phyloP scores from a whole-genome alignment of 2,329 filamentous ascomycete species.

The Fusarium tjaetaba region DNA sequence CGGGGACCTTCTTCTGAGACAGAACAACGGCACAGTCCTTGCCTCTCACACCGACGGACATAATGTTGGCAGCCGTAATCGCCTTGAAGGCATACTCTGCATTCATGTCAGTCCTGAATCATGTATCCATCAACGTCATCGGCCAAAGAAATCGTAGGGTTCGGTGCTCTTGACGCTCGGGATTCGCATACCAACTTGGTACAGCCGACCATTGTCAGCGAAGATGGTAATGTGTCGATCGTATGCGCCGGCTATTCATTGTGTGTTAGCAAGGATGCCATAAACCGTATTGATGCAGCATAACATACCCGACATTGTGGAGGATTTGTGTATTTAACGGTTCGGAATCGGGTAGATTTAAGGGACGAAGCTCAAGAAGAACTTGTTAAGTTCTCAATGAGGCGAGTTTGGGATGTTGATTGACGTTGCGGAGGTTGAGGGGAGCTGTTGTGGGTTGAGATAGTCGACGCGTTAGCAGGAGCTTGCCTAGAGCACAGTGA shows the following conservation, averaged over 20 bases:
- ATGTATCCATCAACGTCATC: conserved; percentile 27
- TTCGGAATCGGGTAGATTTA: conserved; percentile 6
- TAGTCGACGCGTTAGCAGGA: conserved; percentile 57
- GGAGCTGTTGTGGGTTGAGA: conserved; percentile 42
- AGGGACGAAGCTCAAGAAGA: conserved; percentile 22
- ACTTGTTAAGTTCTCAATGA: conserved; percentile 13
- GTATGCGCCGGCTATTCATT: conserved; percentile 74
- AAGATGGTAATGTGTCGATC: conserved; percentile 99
- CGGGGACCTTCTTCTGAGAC: conserved; percentile 99
- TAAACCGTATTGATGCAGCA: conserved; percentile 16
- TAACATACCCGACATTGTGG: conserved; percentile 63
- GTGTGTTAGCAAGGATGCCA: conserved; percentile 43
- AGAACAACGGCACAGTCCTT: conserved; percentile 97
- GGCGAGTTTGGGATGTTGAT: conserved; percentile 7
- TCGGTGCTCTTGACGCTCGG: neutral
- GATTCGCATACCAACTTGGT: conserved; percentile 90
- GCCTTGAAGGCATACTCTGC: conserved; percentile 99
- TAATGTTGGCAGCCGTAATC: conserved; percentile 99
- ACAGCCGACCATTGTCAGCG: conserved; percentile 96
- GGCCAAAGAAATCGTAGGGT: conserved; percentile 25
- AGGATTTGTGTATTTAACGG: conserved; percentile 34
- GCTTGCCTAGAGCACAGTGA: conserved; percentile 57
- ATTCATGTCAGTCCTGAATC: conserved; percentile 36
- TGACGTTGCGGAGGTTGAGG: conserved; percentile 31
- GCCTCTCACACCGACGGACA: conserved; percentile 92